Base-by-base conservation (phyloP, 192 early-diverging fungal genomes). In the Helicostylum pulchrum region DNA sequence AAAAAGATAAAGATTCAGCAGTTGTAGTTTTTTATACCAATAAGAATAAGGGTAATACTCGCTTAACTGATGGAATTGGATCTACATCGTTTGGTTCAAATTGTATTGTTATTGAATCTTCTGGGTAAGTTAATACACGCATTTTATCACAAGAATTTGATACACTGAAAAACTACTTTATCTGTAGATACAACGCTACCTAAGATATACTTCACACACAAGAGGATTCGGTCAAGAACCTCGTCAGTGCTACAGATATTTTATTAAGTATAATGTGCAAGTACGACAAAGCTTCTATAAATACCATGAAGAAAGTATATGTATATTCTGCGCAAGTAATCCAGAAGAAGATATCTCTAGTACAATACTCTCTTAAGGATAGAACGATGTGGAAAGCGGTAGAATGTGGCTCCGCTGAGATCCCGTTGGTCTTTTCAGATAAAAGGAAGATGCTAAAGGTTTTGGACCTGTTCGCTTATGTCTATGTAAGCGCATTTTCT, bases 391-490 rank as follows among this genome's bases (percentile, higher is more conserved):
- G 47, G 17, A 49, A 49, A 49, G 47, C 17, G 17, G n/a, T 49
- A 5, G 17, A 49, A 49, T 49, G 17, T 49, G 47, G 17, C 47
- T 49, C 47, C 5, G 17, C 47, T 17, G 47, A 49, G 17, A 19
- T 49, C 17, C 47, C 15, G 47, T 49, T 49, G 17, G 47, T 49
- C 1, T 5, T 17, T 49, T 49, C 47, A 49, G 10, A 12, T 49
- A 49, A 49, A 49, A 49, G 20, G 47, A 49, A 49, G 6, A 49
- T 49, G 47, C 47, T 49, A n/a, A 49, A 49, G n/a, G 17, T 49
- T 0, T 49, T 49, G 15, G n/a, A 49, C 5, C 17, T 49, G 17
- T 49, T 49, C 15, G 47, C 47, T n/a, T 49, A 19, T 49, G 47
- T 19, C 17, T 49, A 49, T 49, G 47, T 49, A 49, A 49, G 47